Evolutionary conservation across 148 eudicot species (phyloP), one percentile per base, ranked within the genome.

Genomic region (Camellia lanceoleosa): DNA sequence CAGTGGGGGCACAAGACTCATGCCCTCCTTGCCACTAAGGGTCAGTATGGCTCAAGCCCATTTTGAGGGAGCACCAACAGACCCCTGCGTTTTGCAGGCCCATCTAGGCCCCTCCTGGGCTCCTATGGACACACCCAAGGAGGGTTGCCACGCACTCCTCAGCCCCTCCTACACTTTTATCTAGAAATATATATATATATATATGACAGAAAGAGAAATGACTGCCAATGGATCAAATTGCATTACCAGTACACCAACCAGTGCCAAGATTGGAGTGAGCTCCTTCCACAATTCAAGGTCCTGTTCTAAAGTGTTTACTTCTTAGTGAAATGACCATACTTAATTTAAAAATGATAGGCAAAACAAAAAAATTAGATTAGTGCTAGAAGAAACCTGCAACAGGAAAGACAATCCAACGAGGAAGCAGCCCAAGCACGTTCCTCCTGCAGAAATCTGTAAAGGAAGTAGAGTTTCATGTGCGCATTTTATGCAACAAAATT

Each of bases 391-490:
- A 55, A 93, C 98, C 98, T 92, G 94, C 70, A 94, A 55, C 69
- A 92, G 82, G 84, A 88, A 94, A 42, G 98, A 89, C 58, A 89
- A 78, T 15, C 87, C 97, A 5, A 82, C 70, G 12, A 89, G 84
- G 75, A 91, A 83, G 84, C 92, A 85, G 66, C 94, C 97, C 83
- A 88, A 82, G 84, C 92, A 91, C 71, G 97, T 94, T 79, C 94
- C 98, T 7, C 89, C 90, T 62, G 94, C 98, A 59, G 98, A 94
- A 70, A 89, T 85, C 98, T 94, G 87, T 81, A 84, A 59, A 60
- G 4, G 71, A 58, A 74, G 61, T 12, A 47, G 5, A 84, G 18
- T 78, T 75, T 30, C 60, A 75, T 10, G n/a, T 9, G 38, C 13
- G 16, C 16, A 23, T 56, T 41, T 9, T 58, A 12, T 63, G 12